Percentiles rank a stretch among this genome's conserved stretches.
Conservation (phyloP, 75 land plant species). For the Azolla pinnata region DNA sequence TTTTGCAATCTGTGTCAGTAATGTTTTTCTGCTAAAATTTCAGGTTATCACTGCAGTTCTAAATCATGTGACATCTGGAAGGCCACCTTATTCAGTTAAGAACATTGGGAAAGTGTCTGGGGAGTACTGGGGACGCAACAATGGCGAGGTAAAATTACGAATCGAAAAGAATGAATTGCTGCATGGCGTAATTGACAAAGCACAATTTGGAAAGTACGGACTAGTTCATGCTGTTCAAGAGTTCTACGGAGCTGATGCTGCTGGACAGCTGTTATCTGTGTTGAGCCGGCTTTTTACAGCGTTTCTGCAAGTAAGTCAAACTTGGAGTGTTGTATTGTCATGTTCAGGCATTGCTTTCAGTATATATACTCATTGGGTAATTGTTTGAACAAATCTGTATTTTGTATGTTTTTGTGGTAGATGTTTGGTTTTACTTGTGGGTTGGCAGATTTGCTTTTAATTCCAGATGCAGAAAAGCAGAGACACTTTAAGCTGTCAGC, state of each 20-base stretch:
- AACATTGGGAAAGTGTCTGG: constrained; percentile 48
- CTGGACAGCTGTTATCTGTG: constrained; percentile 69
- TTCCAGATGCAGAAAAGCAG: constrained; percentile 34
- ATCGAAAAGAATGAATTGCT: constrained; percentile 65
- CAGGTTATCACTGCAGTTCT: constrained; percentile 79
- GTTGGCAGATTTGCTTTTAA: constrained; percentile 68
- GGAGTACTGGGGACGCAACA: constrained; percentile 38
- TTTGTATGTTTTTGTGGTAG: constrained; percentile 37
- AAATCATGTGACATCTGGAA: constrained; percentile 57
- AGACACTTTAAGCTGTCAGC: constrained; percentile 37
- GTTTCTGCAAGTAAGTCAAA: constrained; percentile 78
- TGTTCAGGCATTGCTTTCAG: too few species aligned
- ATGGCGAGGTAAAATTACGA: constrained; percentile 37
- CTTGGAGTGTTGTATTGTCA: too few species aligned
- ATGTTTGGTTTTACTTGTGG: constrained; percentile 98
- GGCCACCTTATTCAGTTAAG: constrained; percentile 47
- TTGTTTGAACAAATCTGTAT: too few species aligned
- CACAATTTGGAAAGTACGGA: constrained; percentile 91
- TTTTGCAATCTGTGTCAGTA: not conserved
- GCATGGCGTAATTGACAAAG: constrained; percentile 89
- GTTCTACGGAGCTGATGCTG: constrained; percentile 75
- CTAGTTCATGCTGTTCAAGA: constrained; percentile 86
- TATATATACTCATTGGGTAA: too few species aligned
- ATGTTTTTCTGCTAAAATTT: constrained; percentile 1
- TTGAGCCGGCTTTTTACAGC: constrained; percentile 81